Percentiles rank a stretch among this genome's conserved stretches.
These are phyloP conservation scores for Blastobotrys elegans DNA, from an alignment of 1,139 yeast genomes.

Conservation along the genomic window DNA sequence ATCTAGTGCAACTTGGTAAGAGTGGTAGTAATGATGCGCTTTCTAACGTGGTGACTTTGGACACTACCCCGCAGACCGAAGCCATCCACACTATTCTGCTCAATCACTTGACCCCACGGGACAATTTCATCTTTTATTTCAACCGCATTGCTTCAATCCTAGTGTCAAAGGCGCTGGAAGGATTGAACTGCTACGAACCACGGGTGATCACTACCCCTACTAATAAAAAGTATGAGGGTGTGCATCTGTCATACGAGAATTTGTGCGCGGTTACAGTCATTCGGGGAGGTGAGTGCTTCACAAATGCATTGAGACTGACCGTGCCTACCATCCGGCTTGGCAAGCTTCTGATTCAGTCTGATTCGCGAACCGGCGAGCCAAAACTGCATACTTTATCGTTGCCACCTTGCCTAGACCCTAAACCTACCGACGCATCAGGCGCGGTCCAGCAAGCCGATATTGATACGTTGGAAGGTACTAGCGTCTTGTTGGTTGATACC, in stretches of 20 bases:
- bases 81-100: conserved; percentile 72
- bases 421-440: conserved; percentile 15
- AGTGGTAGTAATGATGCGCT: not conserved
- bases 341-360: conserved; percentile 80
- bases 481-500: conserved; percentile 72
- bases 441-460: conserved; percentile 18
- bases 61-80: conserved; percentile 59
- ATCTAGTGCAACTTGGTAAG: conserved; percentile 50
- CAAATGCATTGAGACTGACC: conserved; percentile 66
- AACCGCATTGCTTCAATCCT: conserved; percentile 71
- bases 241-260: conserved; percentile 40
- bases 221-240: conserved; percentile 39
- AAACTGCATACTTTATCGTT: conserved; percentile 74
- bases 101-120: conserved; percentile 50
- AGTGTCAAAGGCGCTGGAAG: conserved; percentile 62
- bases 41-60: conserved; percentile 36
- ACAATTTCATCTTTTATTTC: conserved; percentile 81
- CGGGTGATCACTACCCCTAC: conserved; percentile 44
- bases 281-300: conserved; percentile 90
- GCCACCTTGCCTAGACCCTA: conserved; percentile 37
- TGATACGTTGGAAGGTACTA: conserved; percentile 32
- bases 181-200: conserved; percentile 32
- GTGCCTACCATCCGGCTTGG: conserved; percentile 78
- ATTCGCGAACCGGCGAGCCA: conserved; percentile 87
- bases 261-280: conserved; percentile 73